Evolutionary conservation across 164 flowering plant genomes (phyloP).

Genomic region (Malania oleifera): DNA sequence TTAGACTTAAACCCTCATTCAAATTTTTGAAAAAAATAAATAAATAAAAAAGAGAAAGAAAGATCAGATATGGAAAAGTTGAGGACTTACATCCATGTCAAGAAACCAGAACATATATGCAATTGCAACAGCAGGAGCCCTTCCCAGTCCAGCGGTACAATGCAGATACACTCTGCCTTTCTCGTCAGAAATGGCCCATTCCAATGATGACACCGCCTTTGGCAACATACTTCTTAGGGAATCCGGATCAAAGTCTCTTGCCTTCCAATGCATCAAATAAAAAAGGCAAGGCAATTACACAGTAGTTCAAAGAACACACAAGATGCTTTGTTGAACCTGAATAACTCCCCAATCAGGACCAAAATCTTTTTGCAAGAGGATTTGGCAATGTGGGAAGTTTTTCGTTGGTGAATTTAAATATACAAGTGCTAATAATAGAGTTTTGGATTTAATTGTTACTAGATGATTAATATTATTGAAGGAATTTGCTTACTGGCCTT

Average conservation of each 20-base stretch:
- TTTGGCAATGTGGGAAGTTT: background rate
- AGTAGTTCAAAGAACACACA: background rate
- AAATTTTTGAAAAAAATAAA: no score
- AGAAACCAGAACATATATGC: conserved; percentile 93
- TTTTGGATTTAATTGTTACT: background rate
- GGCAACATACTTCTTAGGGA: conserved; percentile 74
- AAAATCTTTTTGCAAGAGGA: background rate
- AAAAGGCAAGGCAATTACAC: background rate
- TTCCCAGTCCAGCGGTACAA: conserved; percentile 92
- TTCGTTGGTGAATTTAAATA: background rate
- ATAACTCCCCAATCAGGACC: background rate
- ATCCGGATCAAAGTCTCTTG: conserved; percentile 86
- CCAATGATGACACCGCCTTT: conserved; percentile 80
- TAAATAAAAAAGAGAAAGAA: no score
- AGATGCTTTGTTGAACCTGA: no score
- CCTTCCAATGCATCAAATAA: conserved; percentile 35
- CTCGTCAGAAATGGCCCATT: conserved; percentile 87
- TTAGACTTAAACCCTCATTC: background rate
- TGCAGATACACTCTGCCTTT: conserved; percentile 81
- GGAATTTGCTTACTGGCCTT: conserved; percentile 65
- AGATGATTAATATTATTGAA: background rate
- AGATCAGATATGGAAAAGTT: no score
- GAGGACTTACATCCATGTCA: conserved; percentile 64
- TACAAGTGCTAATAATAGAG: background rate
- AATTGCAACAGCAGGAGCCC: conserved; percentile 93